Evolutionary conservation across 495 filamentous ascomycete species (phyloP), one percentile per base, ranked within the genome.

Genomic region (Astrothelium subdiscretum): DNA sequence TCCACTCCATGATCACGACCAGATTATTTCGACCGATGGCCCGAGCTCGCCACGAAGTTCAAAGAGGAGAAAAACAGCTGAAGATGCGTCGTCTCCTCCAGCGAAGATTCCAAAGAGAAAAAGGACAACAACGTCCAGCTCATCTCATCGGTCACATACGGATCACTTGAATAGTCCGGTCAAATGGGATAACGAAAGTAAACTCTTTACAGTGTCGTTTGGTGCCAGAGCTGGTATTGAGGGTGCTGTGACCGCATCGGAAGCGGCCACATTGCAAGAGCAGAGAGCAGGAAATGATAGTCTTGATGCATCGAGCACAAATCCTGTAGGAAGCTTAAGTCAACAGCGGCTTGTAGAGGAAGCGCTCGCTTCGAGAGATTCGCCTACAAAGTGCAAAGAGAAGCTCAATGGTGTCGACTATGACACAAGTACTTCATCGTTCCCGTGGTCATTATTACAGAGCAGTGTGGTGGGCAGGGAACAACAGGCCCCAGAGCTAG

Each of bases 301-400:
- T 32, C 68, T 60, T 2, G 60, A 64, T 18, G 42, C 40, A 10
- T 72, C 70, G 4, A 72, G 66, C 48, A 72, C 70, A 4, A 54
- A 68, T 2, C 64, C 65, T 11, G 61, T 67, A 57, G 67, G 62
- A 18, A 72, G 66, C n/a, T 31, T 44, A 1, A 68, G 62, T n/a
- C 70, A 72, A 48, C 61, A 70, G 57, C 22, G 63, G 42, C 42
- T 69, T n/a, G 43, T 71, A 20, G 65, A 66, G 5, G 63, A 67
- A 31, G 65, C 62, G 20, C 59, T 68, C 44, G 32, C 59, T 31
- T 52, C 65, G 2, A 42, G 18, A 38, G 31, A 31, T 61, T 18
- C 24, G n/a, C 2, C 10, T 31, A 61, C n/a, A 10, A 20, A n/a
- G 35, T 26, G 15, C 15, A 35, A 42, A 32, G 24, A 59, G 31